Conservation (phyloP, 345 rosid genomes). For the Ceriops decandra region DNA sequence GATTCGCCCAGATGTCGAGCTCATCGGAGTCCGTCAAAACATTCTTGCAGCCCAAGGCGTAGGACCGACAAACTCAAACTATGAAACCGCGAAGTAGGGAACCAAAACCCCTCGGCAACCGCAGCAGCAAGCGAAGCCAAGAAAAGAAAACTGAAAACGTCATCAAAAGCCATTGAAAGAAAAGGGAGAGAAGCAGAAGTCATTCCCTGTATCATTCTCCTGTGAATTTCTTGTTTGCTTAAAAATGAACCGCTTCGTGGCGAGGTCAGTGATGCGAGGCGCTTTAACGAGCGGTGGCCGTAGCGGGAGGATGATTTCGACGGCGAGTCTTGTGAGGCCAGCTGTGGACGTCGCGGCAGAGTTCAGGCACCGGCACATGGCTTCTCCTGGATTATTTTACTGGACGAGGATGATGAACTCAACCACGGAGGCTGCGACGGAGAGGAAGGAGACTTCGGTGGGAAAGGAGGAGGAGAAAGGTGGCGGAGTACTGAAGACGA, state of each 20-base stretch:
- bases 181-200: neutral
- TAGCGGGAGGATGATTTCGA: conserved; percentile 4
- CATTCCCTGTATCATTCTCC: neutral
- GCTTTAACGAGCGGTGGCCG: conserved; percentile 15
- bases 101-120: too few relatives aligned
- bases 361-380: neutral
- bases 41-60: too few relatives aligned
- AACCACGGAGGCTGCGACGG: conserved; percentile 1
- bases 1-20: too few relatives aligned
- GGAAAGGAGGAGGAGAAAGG: conserved; percentile 21
- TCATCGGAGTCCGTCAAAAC: too few relatives aligned
- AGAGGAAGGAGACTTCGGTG: neutral
- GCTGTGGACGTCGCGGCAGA: too few relatives aligned
- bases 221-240: too few relatives aligned
- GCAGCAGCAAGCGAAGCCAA: too few relatives aligned
- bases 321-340: conserved; percentile 4
- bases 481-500: conserved; percentile 23
- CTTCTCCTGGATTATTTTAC: conserved; percentile 8
- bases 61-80: too few relatives aligned
- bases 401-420: conserved; percentile 30
- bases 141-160: too few relatives aligned
- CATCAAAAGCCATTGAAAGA: neutral
- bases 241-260: conserved; percentile 36
- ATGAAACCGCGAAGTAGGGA: neutral
- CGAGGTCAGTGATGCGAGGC: conserved; percentile 24